These are phyloP conservation scores for Carex sylvatica DNA, from an alignment of 202 grass and related monocot genomes.

Conservation along the genomic window DNA sequence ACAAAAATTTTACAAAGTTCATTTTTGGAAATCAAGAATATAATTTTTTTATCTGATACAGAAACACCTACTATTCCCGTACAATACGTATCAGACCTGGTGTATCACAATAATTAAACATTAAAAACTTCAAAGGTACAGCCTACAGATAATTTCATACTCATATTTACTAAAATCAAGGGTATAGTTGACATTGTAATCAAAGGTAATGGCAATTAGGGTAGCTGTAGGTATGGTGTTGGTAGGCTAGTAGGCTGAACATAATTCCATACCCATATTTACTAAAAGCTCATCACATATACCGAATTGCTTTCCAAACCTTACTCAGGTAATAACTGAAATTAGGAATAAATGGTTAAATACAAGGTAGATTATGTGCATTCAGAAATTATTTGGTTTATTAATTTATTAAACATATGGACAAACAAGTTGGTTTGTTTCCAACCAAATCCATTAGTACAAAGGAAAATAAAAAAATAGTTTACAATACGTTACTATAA, in stretches of 20 bases:
- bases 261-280: not conserved
- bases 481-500: not conserved
- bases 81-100: not conserved
- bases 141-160: not conserved
- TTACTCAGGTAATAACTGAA: not conserved
- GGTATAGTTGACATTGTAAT: conserved; percentile 11
- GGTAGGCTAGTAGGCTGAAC: not conserved
- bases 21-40: conserved; percentile 1
- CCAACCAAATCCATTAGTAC: not conserved
- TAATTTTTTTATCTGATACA: not conserved
- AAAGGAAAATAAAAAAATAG: not conserved
- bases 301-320: not conserved
- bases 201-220: not conserved
- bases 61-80: not conserved
- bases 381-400: not conserved
- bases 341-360: not conserved
- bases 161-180: not conserved
- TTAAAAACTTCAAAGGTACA: not conserved
- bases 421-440: not conserved
- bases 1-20: conserved; percentile 3
- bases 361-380: not conserved
- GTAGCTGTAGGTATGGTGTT: not conserved
- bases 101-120: not conserved
- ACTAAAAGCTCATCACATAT: not conserved
- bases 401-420: not conserved